Conservation (phyloP, 768 basidiomycete species). For the Exidia glandulosa region DNA sequence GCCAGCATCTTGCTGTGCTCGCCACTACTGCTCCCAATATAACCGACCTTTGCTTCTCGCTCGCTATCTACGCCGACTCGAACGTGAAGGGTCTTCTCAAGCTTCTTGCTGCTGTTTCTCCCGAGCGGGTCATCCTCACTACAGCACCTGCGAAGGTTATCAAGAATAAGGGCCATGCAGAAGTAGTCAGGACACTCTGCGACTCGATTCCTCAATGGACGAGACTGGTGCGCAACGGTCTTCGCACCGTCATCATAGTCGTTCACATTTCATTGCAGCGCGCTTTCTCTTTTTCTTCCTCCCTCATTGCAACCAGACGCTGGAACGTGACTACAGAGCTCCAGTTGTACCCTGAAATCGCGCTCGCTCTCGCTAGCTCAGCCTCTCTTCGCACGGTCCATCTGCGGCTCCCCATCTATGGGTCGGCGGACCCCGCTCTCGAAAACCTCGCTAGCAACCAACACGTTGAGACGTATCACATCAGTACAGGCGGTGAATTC, state of each 20-base stretch:
- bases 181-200: no score
- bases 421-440: not conserved
- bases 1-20: not conserved
- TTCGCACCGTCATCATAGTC: no score
- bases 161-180: not conserved
- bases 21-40: not conserved
- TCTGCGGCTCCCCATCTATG: no score
- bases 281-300: no score
- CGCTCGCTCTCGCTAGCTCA: no score
- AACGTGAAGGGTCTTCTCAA: not conserved
- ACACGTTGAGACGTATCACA: not conserved
- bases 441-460: not conserved
- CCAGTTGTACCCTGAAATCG: no score
- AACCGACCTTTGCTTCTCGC: not conserved
- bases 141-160: not conserved
- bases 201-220: no score
- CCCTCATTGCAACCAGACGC: no score
- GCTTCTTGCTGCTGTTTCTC: not conserved
- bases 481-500: not conserved
- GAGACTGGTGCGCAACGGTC: no score
- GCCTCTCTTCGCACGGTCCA: no score
- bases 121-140: not conserved
- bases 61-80: not conserved
- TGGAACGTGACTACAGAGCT: no score
- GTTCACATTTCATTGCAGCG: no score